phyloP scores from a whole-genome alignment of 148 eudicot genomes.

The Camellia japonica region DNA sequence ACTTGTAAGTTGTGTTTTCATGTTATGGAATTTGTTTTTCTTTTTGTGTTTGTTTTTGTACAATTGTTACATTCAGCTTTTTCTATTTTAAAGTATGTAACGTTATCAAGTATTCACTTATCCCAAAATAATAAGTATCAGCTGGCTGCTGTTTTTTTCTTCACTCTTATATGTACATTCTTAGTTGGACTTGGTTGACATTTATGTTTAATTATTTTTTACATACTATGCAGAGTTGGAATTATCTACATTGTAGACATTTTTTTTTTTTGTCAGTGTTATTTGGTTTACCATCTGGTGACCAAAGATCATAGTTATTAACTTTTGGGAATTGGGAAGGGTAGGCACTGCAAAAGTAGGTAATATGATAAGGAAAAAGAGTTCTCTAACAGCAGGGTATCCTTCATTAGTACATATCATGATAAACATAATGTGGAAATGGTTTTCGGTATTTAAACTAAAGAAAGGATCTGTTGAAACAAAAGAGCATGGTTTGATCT shows the following conservation, averaged over 20 bases:
- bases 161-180: neutral
- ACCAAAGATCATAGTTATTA: too few species aligned
- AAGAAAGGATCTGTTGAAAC: neutral
- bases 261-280: neutral
- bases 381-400: too few species aligned
- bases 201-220: too few species aligned
- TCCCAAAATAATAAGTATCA: neutral
- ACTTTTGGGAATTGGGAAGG: too few species aligned
- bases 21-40: neutral
- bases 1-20: conserved; percentile 57
- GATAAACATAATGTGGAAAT: too few species aligned
- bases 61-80: neutral
- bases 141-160: neutral
- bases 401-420: too few species aligned
- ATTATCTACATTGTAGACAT: neutral
- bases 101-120: neutral
- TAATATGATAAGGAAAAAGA: too few species aligned
- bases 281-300: neutral
- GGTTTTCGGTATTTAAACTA: neutral
- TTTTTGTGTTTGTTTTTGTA: neutral
- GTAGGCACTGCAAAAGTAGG: too few species aligned
- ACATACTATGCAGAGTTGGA: neutral
- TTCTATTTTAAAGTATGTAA: neutral
- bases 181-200: neutral
- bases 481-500: neutral